Conservation (phyloP, 2,329 filamentous ascomycete species). For the Alternaria ventricosa region DNA sequence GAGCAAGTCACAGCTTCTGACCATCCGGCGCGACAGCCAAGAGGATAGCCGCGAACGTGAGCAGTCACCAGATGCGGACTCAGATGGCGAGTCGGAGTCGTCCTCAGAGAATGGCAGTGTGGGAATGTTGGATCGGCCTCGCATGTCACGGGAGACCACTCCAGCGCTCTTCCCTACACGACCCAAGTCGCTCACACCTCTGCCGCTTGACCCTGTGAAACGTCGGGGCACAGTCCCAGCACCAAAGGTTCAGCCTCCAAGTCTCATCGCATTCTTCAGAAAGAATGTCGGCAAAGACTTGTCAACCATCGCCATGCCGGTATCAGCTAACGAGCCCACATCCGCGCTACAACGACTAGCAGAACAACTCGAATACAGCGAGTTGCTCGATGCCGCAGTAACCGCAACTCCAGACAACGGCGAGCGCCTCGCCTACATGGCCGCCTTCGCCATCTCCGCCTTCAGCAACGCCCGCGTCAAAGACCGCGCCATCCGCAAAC, state of each 20-base stretch:
- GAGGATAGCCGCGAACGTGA: slow-evolving; percentile 56
- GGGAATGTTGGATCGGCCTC: slow-evolving; percentile 48
- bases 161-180: slow-evolving; percentile 73
- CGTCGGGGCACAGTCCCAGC: slow-evolving; percentile 75
- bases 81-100: slow-evolving; percentile 66
- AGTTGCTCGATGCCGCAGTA: slow-evolving; percentile 74
- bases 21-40: slow-evolving; percentile 72
- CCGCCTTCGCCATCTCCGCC: slow-evolving; percentile 88
- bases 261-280: slow-evolving; percentile 88
- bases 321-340: slow-evolving; percentile 91
- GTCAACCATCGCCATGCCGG: slow-evolving; percentile 96
- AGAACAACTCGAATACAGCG: slow-evolving; percentile 89
- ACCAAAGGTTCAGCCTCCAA: slow-evolving; percentile 81
- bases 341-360: slow-evolving; percentile 87
- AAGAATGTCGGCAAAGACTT: slow-evolving; percentile 99
- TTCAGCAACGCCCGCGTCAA: slow-evolving; percentile 83
- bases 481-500: slow-evolving; percentile 91
- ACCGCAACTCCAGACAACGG: slow-evolving; percentile 60
- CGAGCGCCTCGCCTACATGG: slow-evolving; percentile 82
- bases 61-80: slow-evolving; percentile 46
- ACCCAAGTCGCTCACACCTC: slow-evolving; percentile 76
- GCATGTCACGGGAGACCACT: slow-evolving; percentile 40
- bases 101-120: slow-evolving; percentile 64
- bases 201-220: slow-evolving; percentile 73
- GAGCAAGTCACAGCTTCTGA: slow-evolving; percentile 69